Conservation (phyloP, 2,329 filamentous ascomycete genomes). For the Basipetospora chlamydospora region DNA sequence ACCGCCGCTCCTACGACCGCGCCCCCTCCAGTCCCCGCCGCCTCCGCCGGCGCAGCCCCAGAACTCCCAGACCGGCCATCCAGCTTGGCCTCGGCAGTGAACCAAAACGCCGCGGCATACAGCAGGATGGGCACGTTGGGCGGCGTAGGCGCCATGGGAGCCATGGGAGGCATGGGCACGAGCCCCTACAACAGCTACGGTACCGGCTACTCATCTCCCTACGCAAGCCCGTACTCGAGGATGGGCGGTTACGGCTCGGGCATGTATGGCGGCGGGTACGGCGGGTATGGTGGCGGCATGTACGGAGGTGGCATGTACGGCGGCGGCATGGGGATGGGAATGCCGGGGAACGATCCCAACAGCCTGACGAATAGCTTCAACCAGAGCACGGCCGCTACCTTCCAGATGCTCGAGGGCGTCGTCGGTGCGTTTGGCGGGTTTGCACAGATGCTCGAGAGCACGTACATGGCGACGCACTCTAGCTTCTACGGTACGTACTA, state of each 20-base stretch:
- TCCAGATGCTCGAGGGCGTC: slow-evolving; percentile 95
- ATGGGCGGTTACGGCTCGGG: slow-evolving; percentile 29
- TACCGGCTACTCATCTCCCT: slow-evolving; percentile 23
- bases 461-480: slow-evolving; percentile 98
- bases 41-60: slow-evolving; percentile 23
- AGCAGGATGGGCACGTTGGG: slow-evolving; percentile 33
- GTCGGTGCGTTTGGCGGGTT: slow-evolving; percentile 95
- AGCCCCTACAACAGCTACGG: slow-evolving; percentile 27
- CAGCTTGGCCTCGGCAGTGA: slow-evolving; percentile 64
- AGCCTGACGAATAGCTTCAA: slow-evolving; percentile 92
- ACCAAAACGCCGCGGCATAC: slow-evolving; percentile 77
- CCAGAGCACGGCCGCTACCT: slow-evolving; percentile 89
- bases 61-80: slow-evolving; percentile 67
- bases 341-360: slow-evolving; percentile 69
- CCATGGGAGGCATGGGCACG: slow-evolving; percentile 24
- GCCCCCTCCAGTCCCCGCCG: slow-evolving; percentile 16
- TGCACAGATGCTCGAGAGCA: slow-evolving; percentile 98
- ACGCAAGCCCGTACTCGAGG: slow-evolving; percentile 27
- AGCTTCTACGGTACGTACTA: slow-evolving; percentile 81
- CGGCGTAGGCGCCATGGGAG: too few relatives aligned
- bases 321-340: slow-evolving; percentile 21
- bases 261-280: slow-evolving; percentile 28
- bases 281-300: slow-evolving; percentile 26
- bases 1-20: slow-evolving; percentile 23
- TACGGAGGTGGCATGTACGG: slow-evolving; percentile 29